phyloP scores from a whole-genome alignment of 2,329 filamentous ascomycete species.

The Colletotrichum sp. region DNA sequence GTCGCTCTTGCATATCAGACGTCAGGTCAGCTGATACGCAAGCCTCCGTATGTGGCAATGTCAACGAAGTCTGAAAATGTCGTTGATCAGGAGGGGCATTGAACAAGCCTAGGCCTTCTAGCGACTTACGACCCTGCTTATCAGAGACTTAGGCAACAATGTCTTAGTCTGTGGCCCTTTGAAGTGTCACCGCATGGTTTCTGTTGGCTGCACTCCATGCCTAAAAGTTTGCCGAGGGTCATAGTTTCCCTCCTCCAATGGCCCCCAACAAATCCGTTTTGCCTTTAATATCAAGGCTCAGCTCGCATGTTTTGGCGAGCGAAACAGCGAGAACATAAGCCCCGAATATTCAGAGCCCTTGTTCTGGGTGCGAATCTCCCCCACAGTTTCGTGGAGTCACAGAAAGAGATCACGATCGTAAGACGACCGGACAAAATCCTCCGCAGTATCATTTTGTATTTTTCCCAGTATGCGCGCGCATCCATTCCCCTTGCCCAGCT shows the following conservation, averaged over 20 bases:
- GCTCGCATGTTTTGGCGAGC: not conserved
- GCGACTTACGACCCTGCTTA: not conserved
- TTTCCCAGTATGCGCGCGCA: not conserved
- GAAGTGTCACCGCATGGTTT: not conserved
- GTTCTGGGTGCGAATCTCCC: not conserved
- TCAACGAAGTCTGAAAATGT: not conserved
- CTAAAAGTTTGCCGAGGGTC: not conserved
- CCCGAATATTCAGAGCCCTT: not conserved
- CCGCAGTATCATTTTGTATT: not conserved
- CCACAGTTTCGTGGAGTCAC: not conserved
- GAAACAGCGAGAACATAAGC: not conserved
- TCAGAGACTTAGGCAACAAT: not conserved
- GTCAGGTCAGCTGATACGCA: not conserved
- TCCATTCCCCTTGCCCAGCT: not conserved
- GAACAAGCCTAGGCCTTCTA: not conserved
- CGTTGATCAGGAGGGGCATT: not conserved
- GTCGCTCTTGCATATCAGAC: not conserved
- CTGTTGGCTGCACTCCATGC: not conserved
- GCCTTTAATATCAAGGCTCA: not conserved
- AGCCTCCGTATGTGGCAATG: not conserved
- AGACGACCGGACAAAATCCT: not conserved
- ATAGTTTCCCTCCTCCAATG: not conserved
- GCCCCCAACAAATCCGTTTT: not conserved
- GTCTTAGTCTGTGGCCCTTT: not conserved
- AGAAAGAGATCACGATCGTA: not conserved